A percentile compares a stretch with the other conserved stretches of the same genome.
Conservation (phyloP, 108 stramenopile genomes). For the Craspedostauros australis region DNA sequence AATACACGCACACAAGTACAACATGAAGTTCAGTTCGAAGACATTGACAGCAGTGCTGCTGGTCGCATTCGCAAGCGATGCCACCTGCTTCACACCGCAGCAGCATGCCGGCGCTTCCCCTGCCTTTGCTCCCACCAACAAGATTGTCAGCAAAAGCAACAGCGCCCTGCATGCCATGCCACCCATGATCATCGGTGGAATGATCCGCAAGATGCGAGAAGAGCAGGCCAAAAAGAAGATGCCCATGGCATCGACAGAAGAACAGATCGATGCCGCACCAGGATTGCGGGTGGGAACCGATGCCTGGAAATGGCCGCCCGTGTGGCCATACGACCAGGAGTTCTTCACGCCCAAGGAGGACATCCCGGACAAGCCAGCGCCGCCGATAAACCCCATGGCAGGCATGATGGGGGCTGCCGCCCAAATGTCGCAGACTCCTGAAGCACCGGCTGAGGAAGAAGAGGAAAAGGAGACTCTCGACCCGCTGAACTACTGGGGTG, state of each 20-base stretch:
- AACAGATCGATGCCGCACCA: conserved; percentile 59
- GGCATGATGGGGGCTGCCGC: conserved; percentile 24
- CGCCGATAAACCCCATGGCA: conserved; percentile 25
- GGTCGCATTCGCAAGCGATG: too few species aligned
- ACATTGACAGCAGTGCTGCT: too few species aligned
- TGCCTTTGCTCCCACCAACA: too few species aligned
- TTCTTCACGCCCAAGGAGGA: conserved; percentile 58
- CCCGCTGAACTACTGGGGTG: conserved; percentile 52
- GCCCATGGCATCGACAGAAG: conserved; percentile 64
- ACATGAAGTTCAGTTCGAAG: too few species aligned
- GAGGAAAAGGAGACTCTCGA: conserved; percentile 39
- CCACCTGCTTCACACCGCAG: too few species aligned
- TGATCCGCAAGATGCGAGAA: conserved; percentile 76
- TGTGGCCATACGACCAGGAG: conserved; percentile 77
- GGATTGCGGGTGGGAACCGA: conserved; percentile 69
- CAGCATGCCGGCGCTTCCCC: too few species aligned
- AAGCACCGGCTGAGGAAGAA: conserved; percentile 28
- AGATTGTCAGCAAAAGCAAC: too few species aligned
- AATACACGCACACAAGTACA: too few species aligned
- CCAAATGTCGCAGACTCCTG: conserved; percentile 16
- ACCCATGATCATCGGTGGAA: conserved; percentile 71
- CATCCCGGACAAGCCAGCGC: conserved; percentile 26
- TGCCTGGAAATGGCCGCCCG: conserved; percentile 87
- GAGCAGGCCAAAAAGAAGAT: conserved; percentile 67
- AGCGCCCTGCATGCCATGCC: conserved; percentile 22